phyloP scores from a whole-genome alignment of 768 basidiomycete genomes.

The Baorangia bicolor region DNA sequence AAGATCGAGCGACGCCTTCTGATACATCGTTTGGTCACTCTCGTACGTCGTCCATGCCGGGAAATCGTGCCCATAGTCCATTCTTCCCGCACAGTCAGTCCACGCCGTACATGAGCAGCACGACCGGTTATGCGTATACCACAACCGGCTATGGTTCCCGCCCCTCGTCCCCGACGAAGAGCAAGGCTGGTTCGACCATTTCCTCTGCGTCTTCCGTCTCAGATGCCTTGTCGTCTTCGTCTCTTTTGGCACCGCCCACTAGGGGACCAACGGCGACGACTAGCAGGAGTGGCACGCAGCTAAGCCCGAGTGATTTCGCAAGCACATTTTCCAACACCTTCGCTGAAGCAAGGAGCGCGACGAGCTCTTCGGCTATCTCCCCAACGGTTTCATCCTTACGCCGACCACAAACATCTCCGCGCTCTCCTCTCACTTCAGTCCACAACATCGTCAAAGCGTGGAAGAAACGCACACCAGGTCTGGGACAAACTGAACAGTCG shows the following conservation, averaged over 20 bases:
- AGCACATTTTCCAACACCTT: slow-evolving; percentile 40
- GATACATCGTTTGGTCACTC: slow-evolving; percentile 43
- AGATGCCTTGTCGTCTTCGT: slow-evolving; percentile 34
- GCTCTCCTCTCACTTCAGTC: slow-evolving; percentile 71
- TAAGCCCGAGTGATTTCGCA: slow-evolving; percentile 37
- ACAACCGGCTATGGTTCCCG: slow-evolving; percentile 41
- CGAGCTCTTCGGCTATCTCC: slow-evolving; percentile 27
- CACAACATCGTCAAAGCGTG: slow-evolving; percentile 77
- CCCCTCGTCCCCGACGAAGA: slow-evolving; percentile 49
- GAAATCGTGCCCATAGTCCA: slow-evolving; percentile 31
- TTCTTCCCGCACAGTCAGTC: slow-evolving; percentile 36
- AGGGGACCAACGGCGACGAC: slow-evolving; percentile 30
- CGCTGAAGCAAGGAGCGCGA: slow-evolving; percentile 35
- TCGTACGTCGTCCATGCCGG: slow-evolving; percentile 54
- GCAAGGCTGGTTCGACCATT: slow-evolving; percentile 34
- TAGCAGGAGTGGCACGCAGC: slow-evolving; percentile 32
- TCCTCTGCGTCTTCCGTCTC: slow-evolving; percentile 27
- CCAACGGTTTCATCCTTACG: slow-evolving; percentile 55
- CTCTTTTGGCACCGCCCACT: slow-evolving; percentile 49
- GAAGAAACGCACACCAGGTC: slow-evolving; percentile 69
- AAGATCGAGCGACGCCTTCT: slow-evolving; percentile 46
- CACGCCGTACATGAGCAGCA: slow-evolving; percentile 39
- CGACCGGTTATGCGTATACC: slow-evolving; percentile 36
- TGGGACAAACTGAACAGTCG: slow-evolving; percentile 33
- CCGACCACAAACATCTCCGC: slow-evolving; percentile 63